Evolutionary conservation across 73 alveolate species (phyloP).

Genomic region (Paramecium bursaria): DNA sequence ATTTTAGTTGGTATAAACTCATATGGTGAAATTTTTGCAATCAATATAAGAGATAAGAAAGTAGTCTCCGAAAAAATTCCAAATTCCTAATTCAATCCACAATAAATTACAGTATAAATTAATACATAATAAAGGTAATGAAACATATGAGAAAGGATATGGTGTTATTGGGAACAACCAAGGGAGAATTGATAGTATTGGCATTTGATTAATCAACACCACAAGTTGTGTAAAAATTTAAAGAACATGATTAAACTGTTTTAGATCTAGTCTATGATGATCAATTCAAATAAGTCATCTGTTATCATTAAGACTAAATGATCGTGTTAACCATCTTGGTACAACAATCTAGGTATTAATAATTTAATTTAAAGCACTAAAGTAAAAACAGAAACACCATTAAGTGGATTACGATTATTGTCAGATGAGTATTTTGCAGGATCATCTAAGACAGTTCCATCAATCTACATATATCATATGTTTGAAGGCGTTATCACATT

Average conservation of each 20-base stretch:
- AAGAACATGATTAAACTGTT: slow-evolving; percentile 1
- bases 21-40: slow-evolving; percentile 20
- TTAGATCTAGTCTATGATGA: slow-evolving; percentile 16
- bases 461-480: slow-evolving; percentile 4
- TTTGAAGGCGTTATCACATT: slow-evolving; percentile 29
- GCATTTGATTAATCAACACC: slow-evolving; percentile 41
- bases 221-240: background rate
- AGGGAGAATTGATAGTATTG: slow-evolving; percentile 17
- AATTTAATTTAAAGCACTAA: background rate
- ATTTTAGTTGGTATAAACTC: slow-evolving; percentile 17
- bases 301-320: slow-evolving; percentile 5
- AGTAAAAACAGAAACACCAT: background rate
- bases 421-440: slow-evolving; percentile 38
- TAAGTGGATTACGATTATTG: background rate
- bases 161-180: background rate
- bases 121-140: slow-evolving; percentile 22
- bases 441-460: background rate
- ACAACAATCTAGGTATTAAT: slow-evolving; percentile 6
- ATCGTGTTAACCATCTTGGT: background rate
- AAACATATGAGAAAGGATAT: slow-evolving; percentile 49
- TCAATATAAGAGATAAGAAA: slow-evolving; percentile 11
- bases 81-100: background rate
- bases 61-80: background rate
- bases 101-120: no score
- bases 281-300: slow-evolving; percentile 10